Conservation (phyloP, 139 green algal species). For the Diplosphaera chodatii region DNA sequence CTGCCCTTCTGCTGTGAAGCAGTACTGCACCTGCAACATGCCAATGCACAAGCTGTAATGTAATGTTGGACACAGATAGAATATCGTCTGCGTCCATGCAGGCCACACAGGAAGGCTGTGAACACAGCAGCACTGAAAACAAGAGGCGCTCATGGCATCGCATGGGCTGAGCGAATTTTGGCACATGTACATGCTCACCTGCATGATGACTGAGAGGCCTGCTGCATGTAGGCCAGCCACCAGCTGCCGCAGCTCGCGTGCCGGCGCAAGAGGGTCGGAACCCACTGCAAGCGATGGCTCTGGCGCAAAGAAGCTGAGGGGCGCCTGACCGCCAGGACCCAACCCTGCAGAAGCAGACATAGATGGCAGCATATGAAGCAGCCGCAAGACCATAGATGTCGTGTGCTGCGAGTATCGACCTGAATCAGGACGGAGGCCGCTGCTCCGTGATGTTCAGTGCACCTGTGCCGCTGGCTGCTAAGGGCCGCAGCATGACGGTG, state of each 20-base stretch:
- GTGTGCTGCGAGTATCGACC: background rate
- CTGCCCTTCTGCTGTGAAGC: conserved; percentile 63
- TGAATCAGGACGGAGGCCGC: background rate
- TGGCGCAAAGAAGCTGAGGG: conserved; percentile 47
- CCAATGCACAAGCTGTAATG: too few relatives aligned
- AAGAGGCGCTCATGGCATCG: too few relatives aligned
- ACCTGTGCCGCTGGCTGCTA: background rate
- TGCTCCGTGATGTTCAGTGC: background rate
- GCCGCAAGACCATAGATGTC: too few relatives aligned
- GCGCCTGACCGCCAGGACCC: conserved; percentile 20
- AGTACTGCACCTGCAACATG: conserved; percentile 57
- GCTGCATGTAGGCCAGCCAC: conserved; percentile 42
- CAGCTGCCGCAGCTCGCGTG: conserved; percentile 50
- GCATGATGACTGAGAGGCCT: conserved; percentile 64
- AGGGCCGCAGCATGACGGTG: background rate
- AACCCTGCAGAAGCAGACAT: conserved; percentile 17
- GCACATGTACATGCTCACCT: conserved; percentile 12
- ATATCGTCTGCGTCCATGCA: too few relatives aligned
- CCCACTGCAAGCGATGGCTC: conserved; percentile 31
- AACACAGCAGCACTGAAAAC: too few relatives aligned
- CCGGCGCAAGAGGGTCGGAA: conserved; percentile 21
- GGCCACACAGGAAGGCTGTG: too few relatives aligned
- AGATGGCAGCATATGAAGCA: conserved; percentile 34
- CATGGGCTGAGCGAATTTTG: too few relatives aligned
- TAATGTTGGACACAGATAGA: too few relatives aligned